These are phyloP conservation scores for Colletotrichum orchidophilum DNA, from an alignment of 2,329 filamentous ascomycete genomes.

Conservation along the genomic window DNA sequence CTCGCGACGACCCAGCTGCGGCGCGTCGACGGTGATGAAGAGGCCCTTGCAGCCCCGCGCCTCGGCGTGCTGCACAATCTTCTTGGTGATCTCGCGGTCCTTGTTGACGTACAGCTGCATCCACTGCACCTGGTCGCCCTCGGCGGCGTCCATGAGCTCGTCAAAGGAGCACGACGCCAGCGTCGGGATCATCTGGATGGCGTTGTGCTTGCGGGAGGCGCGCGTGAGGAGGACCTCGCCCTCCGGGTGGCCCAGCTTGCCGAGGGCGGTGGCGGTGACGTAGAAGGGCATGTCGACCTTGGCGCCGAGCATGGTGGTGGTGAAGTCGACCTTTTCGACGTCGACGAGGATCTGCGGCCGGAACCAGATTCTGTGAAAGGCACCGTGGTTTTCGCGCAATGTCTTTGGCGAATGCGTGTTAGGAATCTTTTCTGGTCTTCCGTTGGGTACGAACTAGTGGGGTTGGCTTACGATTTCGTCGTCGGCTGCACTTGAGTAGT, in stretches of 20 bases:
- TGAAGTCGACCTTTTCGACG: slow-evolving; percentile 86
- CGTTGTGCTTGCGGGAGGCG: slow-evolving; percentile 84
- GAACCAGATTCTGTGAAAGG: slow-evolving; percentile 98
- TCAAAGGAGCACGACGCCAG: slow-evolving; percentile 97
- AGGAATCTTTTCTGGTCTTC: slow-evolving; percentile 23
- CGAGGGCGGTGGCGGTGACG: slow-evolving; percentile 93
- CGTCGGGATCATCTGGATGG: slow-evolving; percentile 98
- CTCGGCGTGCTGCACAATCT: slow-evolving; percentile 93
- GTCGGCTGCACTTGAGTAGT: slow-evolving; percentile 94
- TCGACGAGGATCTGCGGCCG: slow-evolving; percentile 88
- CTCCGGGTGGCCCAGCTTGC: slow-evolving; percentile 93
- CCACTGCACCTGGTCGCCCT: slow-evolving; percentile 90
- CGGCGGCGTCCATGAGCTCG: slow-evolving; percentile 88
- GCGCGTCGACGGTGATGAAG: slow-evolving; percentile 98
- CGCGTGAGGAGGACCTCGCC: slow-evolving; percentile 92
- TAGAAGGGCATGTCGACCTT: slow-evolving; percentile 91
- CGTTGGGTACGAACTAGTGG: not conserved
- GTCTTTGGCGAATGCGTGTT: slow-evolving; percentile 64
- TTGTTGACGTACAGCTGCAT: slow-evolving; percentile 98
- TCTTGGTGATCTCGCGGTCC: slow-evolving; percentile 87
- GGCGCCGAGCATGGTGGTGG: slow-evolving; percentile 92
- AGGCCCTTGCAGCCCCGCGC: slow-evolving; percentile 90
- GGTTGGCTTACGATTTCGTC: slow-evolving; percentile 78
- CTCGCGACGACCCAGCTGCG: slow-evolving; percentile 91
- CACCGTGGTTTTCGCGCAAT: slow-evolving; percentile 92